A percentile compares a stretch with the other conserved stretches of the same genome.
Evolutionary conservation across 2,329 filamentous ascomycete genomes (phyloP).

Genomic region (Penicillium paneum): DNA sequence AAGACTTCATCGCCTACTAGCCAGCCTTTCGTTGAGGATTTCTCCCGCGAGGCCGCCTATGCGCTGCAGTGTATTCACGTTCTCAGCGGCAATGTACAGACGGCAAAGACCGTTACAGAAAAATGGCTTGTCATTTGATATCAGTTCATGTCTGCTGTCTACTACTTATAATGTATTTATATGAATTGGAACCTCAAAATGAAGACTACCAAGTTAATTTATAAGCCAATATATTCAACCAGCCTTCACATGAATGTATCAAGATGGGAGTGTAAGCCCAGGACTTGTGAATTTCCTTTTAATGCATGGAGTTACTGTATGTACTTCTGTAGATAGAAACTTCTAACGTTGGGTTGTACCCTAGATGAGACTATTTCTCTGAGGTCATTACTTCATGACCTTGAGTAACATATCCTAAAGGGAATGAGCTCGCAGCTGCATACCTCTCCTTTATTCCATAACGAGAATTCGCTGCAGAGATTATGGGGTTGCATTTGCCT

Average conservation of each 20-base stretch:
- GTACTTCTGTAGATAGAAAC: no score
- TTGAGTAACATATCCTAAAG: no score
- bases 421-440: no score
- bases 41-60: conserved; percentile 69
- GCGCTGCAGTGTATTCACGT: conserved; percentile 67
- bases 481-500: no score
- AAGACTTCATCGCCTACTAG: conserved; percentile 3
- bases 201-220: not conserved
- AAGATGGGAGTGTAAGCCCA: not conserved
- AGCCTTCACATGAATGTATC: not conserved
- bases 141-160: not conserved
- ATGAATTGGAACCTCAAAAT: not conserved
- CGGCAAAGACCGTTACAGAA: conserved; percentile 60
- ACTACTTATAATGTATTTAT: not conserved
- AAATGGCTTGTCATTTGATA: conserved; percentile 54
- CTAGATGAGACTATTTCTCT: no score
- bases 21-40: conserved; percentile 51
- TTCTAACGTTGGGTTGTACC: no score
- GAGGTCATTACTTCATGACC: no score
- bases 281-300: no score
- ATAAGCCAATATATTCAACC: not conserved
- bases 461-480: no score
- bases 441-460: no score
- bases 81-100: conserved; percentile 59
- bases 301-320: no score